Conservation (phyloP, 148 eudicot species). For the Heliosperma pusillum region DNA sequence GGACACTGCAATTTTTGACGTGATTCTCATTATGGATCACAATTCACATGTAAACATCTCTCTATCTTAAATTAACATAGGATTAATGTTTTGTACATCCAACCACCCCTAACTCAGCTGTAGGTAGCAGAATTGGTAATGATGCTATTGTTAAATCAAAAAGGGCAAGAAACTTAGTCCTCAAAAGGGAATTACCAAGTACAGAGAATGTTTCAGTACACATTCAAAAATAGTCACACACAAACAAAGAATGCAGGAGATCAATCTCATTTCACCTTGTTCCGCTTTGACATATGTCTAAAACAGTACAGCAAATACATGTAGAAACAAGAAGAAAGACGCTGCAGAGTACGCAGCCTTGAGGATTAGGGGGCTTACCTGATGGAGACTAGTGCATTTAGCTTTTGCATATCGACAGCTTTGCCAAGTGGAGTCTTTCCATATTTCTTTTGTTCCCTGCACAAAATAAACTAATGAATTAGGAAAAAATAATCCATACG, state of each 20-base stretch:
- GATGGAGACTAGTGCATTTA: conserved; percentile 48
- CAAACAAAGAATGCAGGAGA: conserved; percentile 3
- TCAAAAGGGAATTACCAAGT: not conserved
- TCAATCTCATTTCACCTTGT: not conserved
- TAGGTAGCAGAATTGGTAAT: too few species aligned
- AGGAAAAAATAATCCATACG: conserved; percentile 10
- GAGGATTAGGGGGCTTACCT: conserved; percentile 46
- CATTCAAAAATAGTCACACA: not conserved
- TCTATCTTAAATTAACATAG: too few species aligned
- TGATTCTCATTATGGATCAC: too few species aligned
- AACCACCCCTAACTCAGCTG: too few species aligned
- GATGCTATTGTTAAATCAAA: too few species aligned
- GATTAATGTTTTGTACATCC: too few species aligned
- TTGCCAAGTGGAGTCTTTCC: conserved; percentile 76
- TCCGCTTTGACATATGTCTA: not conserved
- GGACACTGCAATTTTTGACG: not conserved
- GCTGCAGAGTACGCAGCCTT: not conserved
- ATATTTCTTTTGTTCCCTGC: conserved; percentile 78
- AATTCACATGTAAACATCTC: not conserved
- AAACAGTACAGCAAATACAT: not conserved
- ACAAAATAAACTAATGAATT: conserved; percentile 15
- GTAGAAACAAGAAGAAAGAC: not conserved
- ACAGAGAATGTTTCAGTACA: not conserved
- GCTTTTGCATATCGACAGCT: conserved; percentile 66
- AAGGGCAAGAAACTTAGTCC: not conserved